phyloP scores from a whole-genome alignment of 2,329 filamentous ascomycete species.

The Ascochyta fabae region DNA sequence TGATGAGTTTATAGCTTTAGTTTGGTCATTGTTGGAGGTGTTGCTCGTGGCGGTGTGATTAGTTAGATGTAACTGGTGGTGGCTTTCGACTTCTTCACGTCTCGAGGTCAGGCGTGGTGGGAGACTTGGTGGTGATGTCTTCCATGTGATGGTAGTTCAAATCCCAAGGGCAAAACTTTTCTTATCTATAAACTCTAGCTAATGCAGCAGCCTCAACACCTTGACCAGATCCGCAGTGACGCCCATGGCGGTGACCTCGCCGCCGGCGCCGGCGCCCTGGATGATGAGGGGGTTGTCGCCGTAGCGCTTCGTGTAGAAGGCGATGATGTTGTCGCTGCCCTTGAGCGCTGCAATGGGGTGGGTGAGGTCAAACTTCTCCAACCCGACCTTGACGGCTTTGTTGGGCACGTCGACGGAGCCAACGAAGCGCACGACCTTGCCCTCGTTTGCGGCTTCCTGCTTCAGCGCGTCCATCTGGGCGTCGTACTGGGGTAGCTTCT shows the following conservation, averaged over 20 bases:
- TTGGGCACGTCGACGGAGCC: slow-evolving; percentile 87
- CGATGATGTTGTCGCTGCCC: slow-evolving; percentile 98
- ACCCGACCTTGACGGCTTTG: slow-evolving; percentile 85
- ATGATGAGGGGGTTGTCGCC: slow-evolving; percentile 89
- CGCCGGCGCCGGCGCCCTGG: slow-evolving; percentile 92
- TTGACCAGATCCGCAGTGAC: slow-evolving; percentile 94
- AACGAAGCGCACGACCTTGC: slow-evolving; percentile 93
- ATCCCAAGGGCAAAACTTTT: not conserved
- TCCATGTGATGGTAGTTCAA: no score
- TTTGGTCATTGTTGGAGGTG: no score
- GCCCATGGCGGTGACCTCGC: slow-evolving; percentile 96
- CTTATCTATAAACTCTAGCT: slow-evolving; percentile 5
- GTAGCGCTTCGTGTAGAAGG: slow-evolving; percentile 96
- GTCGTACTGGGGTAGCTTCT: slow-evolving; percentile 81
- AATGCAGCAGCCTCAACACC: slow-evolving; percentile 75
- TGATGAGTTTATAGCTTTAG: no score
- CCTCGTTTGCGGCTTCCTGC: slow-evolving; percentile 80
- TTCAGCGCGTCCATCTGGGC: slow-evolving; percentile 89
- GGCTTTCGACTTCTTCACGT: no score
- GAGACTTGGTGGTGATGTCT: no score
- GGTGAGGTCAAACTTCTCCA: slow-evolving; percentile 82
- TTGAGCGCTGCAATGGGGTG: slow-evolving; percentile 93
- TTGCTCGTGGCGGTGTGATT: no score
- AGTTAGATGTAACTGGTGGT: no score
- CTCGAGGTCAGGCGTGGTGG: no score